A percentile compares a stretch with the other conserved stretches of the same genome.
Conservation (phyloP, 2,329 filamentous ascomycete species). For the Calonectria pauciramosa region DNA sequence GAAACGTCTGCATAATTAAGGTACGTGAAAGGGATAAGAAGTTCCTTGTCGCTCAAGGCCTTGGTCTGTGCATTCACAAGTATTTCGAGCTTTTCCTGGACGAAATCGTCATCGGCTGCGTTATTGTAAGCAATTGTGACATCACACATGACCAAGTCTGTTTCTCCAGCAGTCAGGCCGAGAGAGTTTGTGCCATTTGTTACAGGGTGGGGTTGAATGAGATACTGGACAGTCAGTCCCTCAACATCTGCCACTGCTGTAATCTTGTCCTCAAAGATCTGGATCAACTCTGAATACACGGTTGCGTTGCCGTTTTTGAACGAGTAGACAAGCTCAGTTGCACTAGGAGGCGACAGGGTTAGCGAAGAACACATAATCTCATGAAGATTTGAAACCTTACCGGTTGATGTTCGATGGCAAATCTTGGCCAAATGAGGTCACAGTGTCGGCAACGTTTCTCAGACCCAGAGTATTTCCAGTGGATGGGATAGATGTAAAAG, state of each 20-base stretch:
- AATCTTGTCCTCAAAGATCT: background rate
- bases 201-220: background rate
- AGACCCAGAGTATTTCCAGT: background rate
- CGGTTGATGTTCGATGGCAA: background rate
- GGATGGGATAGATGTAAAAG: background rate
- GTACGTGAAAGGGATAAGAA: background rate
- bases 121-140: background rate
- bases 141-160: background rate
- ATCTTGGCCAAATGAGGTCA: background rate
- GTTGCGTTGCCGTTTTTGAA: background rate
- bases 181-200: background rate
- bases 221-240: background rate
- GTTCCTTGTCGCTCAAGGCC: background rate
- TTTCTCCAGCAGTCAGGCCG: background rate
- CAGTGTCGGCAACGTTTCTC: background rate
- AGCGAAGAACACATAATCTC: background rate
- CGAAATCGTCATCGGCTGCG: background rate
- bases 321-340: background rate
- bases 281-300: background rate
- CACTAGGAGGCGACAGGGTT: background rate
- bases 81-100: background rate
- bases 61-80: background rate
- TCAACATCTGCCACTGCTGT: background rate
- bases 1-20: background rate
- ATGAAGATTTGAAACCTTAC: background rate